Percentiles rank a stretch among this genome's conserved stretches.
Conservation (phyloP, 257 asterid genomes). For the Nicotiana sylvestris region DNA sequence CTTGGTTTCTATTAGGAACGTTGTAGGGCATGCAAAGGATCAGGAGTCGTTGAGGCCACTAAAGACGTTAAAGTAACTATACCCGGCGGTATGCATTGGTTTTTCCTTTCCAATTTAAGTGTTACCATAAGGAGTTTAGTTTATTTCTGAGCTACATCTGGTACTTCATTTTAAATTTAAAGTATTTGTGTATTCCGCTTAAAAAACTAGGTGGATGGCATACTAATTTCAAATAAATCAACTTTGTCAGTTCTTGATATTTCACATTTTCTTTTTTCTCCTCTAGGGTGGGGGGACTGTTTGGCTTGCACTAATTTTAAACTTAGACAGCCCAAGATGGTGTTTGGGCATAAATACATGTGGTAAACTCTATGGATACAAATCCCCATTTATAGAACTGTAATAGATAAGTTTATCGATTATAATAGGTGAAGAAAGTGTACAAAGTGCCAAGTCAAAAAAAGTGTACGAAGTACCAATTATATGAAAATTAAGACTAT, state of each 20-base stretch:
- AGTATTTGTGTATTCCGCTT: neutral
- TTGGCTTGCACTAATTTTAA: neutral
- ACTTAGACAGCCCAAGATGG: neutral
- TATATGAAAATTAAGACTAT: neutral
- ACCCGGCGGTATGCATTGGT: conserved; percentile 66
- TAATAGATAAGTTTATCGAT: neutral
- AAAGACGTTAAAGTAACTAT: conserved; percentile 70
- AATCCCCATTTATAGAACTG: neutral
- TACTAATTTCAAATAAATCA: neutral
- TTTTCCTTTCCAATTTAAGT: conserved; percentile 4
- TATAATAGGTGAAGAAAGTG: neutral
- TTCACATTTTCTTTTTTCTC: neutral
- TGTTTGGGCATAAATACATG: neutral
- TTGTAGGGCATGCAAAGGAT: conserved; percentile 69
- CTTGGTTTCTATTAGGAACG: conserved; percentile 37
- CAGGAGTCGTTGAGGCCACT: conserved; percentile 67
- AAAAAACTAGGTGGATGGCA: neutral
- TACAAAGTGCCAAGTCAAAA: neutral
- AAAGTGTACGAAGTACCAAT: neutral
- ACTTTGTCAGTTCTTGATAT: neutral
- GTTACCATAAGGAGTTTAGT: neutral
- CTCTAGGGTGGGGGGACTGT: neutral
- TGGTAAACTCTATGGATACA: neutral
- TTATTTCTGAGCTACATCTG: neutral
- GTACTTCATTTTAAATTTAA: neutral